phyloP scores from a whole-genome alignment of 306 rosid species.

The Lupinus albus region DNA sequence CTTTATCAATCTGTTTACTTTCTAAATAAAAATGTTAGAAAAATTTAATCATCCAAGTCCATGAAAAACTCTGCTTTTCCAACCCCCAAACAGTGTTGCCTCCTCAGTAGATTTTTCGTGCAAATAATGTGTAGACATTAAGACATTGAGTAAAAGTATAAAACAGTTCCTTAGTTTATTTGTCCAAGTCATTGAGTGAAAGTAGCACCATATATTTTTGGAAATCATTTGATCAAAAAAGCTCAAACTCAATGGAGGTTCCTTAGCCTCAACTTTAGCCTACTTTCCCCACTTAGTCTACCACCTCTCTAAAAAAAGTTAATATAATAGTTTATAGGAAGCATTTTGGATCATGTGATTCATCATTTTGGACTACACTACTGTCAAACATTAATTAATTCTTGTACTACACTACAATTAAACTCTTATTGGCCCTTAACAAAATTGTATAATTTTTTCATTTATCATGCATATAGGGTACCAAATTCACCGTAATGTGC shows the following conservation, averaged over 20 bases:
- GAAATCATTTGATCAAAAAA: background rate
- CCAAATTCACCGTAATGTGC: too few species aligned
- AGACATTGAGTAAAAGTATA: background rate
- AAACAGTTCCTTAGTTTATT: background rate
- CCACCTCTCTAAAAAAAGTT: background rate
- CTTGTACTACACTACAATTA: conserved; percentile 30
- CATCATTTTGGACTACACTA: conserved; percentile 27
- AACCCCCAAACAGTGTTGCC: background rate
- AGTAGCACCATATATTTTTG: background rate
- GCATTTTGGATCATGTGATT: background rate
- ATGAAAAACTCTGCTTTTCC: background rate
- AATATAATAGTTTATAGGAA: background rate
- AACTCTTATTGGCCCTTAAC: too few species aligned
- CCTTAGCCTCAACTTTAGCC: background rate
- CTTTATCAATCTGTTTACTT: background rate
- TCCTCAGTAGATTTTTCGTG: background rate
- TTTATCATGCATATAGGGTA: too few species aligned
- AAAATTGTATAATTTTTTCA: too few species aligned
- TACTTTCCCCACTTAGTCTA: background rate
- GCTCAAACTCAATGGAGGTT: background rate
- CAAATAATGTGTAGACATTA: background rate
- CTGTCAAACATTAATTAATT: conserved; percentile 9
- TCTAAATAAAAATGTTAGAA: background rate
- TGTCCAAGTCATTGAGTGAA: background rate
- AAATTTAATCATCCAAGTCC: background rate